These are phyloP conservation scores for Teunomyces pallodes DNA, from an alignment of 805 yeast genomes.

Conservation along the genomic window DNA sequence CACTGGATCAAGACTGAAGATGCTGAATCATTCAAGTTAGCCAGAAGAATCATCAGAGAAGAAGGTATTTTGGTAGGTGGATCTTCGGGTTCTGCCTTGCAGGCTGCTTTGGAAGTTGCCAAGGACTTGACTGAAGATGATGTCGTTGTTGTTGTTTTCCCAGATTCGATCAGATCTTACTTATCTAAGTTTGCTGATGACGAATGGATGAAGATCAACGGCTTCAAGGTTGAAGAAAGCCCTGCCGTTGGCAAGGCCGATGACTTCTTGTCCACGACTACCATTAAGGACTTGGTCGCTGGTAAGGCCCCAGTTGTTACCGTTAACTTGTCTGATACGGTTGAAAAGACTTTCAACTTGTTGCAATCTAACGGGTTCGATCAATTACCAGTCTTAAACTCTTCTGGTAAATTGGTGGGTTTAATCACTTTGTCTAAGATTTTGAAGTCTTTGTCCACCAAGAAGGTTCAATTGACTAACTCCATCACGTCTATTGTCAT, in stretches of 20 bases:
- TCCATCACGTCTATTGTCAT: slow-evolving; percentile 59
- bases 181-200: slow-evolving; percentile 86
- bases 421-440: slow-evolving; percentile 73
- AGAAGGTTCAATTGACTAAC: slow-evolving; percentile 53
- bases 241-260: slow-evolving; percentile 42
- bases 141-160: slow-evolving; percentile 75
- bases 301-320: slow-evolving; percentile 76
- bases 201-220: slow-evolving; percentile 83
- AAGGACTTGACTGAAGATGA: slow-evolving; percentile 70
- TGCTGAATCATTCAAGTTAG: slow-evolving; percentile 71
- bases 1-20: slow-evolving; percentile 87
- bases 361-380: slow-evolving; percentile 77
- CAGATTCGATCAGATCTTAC: slow-evolving; percentile 84
- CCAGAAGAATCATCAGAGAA: slow-evolving; percentile 77
- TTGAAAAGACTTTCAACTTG: slow-evolving; percentile 63
- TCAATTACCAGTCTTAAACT: slow-evolving; percentile 73
- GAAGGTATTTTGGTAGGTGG: slow-evolving; percentile 91
- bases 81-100: slow-evolving; percentile 81
- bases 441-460: slow-evolving; percentile 63
- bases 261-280: slow-evolving; percentile 37
- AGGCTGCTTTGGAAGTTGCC: slow-evolving; percentile 71
- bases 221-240: slow-evolving; percentile 52
- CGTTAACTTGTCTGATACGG: slow-evolving; percentile 57
- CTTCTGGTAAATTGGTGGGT: slow-evolving; percentile 65
- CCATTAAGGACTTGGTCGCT: slow-evolving; percentile 63